Percentiles rank a stretch among this genome's conserved stretches.
Evolutionary conservation across 2,329 filamentous ascomycete genomes (phyloP).

Genomic region (Fusarium liriodendri): DNA sequence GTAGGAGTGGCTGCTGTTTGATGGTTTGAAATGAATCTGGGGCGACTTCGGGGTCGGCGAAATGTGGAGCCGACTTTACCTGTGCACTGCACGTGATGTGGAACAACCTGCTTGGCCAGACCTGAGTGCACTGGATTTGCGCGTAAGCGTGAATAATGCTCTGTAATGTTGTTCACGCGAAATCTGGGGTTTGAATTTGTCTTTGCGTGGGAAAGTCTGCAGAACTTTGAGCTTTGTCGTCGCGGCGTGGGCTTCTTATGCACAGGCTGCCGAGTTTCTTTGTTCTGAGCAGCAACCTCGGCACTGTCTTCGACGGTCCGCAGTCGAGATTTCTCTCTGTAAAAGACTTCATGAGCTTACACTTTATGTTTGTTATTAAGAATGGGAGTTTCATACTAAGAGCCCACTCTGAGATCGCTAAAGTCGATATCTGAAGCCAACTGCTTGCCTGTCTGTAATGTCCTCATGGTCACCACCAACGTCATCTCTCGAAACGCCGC

Average conservation of each 20-base stretch:
- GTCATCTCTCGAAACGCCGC: slow-evolving; percentile 53
- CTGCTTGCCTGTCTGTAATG: slow-evolving; percentile 68
- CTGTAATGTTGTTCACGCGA: neutral
- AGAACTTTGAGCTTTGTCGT: neutral
- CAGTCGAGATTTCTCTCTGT: neutral
- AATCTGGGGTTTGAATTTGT: neutral
- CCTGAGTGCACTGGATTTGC: neutral
- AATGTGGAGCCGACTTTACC: slow-evolving; percentile 9
- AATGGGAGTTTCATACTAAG: neutral
- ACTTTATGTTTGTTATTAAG: neutral
- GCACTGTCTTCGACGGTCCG: neutral
- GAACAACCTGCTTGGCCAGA: neutral
- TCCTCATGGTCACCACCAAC: slow-evolving; percentile 61
- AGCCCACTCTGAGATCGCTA: slow-evolving; percentile 34
- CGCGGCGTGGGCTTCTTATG: neutral
- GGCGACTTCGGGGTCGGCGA: slow-evolving; percentile 25
- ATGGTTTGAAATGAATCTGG: slow-evolving; percentile 22
- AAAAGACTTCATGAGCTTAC: neutral
- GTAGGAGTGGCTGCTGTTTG: slow-evolving; percentile 14
- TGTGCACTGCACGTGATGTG: slow-evolving; percentile 21
- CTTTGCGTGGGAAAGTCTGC: neutral
- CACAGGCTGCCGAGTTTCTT: neutral
- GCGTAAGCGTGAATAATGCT: neutral
- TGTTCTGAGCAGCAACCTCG: neutral
- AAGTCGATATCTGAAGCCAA: slow-evolving; percentile 69